Base-by-base conservation (phyloP, 2,329 filamentous ascomycete species). In the Fusarium odoratissimum region DNA sequence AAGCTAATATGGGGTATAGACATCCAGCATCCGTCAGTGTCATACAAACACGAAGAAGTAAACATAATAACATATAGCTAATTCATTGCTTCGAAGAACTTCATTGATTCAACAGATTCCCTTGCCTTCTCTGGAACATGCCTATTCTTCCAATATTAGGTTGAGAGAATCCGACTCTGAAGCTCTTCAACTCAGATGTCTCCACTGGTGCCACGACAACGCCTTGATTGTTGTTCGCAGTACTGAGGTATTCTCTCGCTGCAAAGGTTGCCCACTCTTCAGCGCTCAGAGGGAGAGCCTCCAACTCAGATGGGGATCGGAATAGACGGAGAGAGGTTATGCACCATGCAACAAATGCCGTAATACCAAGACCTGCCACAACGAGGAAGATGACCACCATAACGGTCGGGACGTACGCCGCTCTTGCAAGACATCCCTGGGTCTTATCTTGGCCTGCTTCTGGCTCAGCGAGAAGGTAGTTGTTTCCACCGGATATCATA, bases 401-500 rank as follows among this genome's bases (percentile, higher is more conserved):
- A 17, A 28, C 41, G 25, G 23, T 30, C 19, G 55, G 40, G 41
- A 48, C 41, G 21, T 35, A 49, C 8, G 41, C 41, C 30, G 31
- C 55, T 17, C 7, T 45, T 21, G 9, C 19, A 28, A 57, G 40
- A 28, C 55, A 49, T n/a, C 55, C 55, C 23, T 57, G 41, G 9
- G 41, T 57, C 13, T 33, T 57, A 23, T 48, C 40, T n/a, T 48
- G 40, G 23, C 41, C 55, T 35, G 19, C 14, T 17, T 19, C 41
- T 30, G 55, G 55, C 23, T 48, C 41, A 49, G 41, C 19, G 16
- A 57, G 55, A 13, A 49, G 55, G 21, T 57, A 49, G 28, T 49
- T 57, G 31, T 57, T 57, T n/a, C 41, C 55, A 17, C 55, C 55
- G 33, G 55, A 57, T 35, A 49, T 49, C 55, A 57, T 57, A 13